Base-by-base conservation (phyloP, 2,329 filamentous ascomycete genomes). In the Colletotrichum filicis region DNA sequence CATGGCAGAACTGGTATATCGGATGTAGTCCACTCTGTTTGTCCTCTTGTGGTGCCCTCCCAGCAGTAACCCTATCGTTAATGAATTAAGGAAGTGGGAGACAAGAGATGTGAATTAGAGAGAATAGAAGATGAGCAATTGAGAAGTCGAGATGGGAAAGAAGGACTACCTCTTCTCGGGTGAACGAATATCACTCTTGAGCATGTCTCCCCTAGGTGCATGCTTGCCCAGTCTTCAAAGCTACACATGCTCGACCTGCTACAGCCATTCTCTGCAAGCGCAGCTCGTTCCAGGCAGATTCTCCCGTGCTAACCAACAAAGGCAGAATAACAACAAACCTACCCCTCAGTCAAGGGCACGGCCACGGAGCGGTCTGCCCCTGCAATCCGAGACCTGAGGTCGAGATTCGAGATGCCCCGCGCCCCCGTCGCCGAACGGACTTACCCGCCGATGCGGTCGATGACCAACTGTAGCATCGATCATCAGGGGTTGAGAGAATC, bases 381-480 rank as follows among this genome's bases (percentile, higher is more conserved):
- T 69, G 58, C 32, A 59, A 53, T 64, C 61, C 22, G 61, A 55
- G 46, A 55, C 30, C 49, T 53, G 30, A 37, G 8, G 12, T 22
- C 42, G 19, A 49, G 42, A 49, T 49, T 49, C 42, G 19, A 49
- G 42, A 49, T 64, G 35, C 30, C 58, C 58, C 35, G 53, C 26
- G 14, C 24, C 55, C 63, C 46, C 52, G 52, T 42, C 62, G 35
- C 24, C 65, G 69, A 53, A 24, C 14, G 59, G 49, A 46, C 58
- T 68, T 53, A 68, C 24, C 67, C 66, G 56, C 67, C 71, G 67
- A 66, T 70, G 35, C 35, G 60, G 71, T 73, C 71, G 67, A 73
- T 73, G 66, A 32, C 67, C 71, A 61, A 57, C 71, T 65, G 46
- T 66, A 55, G 67, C 71, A 73, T 73, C 71, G 71, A 73, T 73